Percentiles rank a stretch among this genome's conserved stretches.
phyloP scores from a whole-genome alignment of 495 filamentous ascomycete species.

The Poronia punctata region DNA sequence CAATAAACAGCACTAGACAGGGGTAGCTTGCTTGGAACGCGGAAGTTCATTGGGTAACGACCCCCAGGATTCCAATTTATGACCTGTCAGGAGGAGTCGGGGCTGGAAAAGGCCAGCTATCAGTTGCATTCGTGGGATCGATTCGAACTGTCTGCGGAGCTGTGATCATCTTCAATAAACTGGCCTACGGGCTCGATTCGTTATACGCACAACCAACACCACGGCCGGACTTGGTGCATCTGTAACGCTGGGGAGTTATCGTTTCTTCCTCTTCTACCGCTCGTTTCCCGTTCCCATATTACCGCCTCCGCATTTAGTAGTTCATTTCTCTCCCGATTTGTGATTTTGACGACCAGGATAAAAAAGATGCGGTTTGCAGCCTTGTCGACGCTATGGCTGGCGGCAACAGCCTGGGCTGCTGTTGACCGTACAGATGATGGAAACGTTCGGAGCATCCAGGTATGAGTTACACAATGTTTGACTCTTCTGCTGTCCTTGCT shows the following conservation, averaged over 20 bases:
- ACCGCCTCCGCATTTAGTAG: not conserved
- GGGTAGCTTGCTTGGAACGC: slow-evolving; percentile 21
- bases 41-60: slow-evolving; percentile 19
- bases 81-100: slow-evolving; percentile 19
- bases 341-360: slow-evolving; percentile 5
- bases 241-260: slow-evolving; percentile 1
- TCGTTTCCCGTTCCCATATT: slow-evolving; percentile 7
- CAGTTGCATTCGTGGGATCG: slow-evolving; percentile 4
- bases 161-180: slow-evolving; percentile 8
- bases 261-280: slow-evolving; percentile 10
- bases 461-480: slow-evolving; percentile 27
- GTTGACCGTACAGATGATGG: slow-evolving; percentile 37
- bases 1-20: not conserved
- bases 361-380: slow-evolving; percentile 45
- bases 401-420: slow-evolving; percentile 40
- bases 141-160: slow-evolving; percentile 1
- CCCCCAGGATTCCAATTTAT: slow-evolving; percentile 18
- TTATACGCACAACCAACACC: not conserved
- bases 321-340: slow-evolving; percentile 7
- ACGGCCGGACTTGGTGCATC: slow-evolving; percentile 11
- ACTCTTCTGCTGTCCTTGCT: slow-evolving; percentile 33
- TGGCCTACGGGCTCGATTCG: slow-evolving; percentile 8
- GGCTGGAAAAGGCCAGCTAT: slow-evolving; percentile 30
- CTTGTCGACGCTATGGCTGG: slow-evolving; percentile 50
- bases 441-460: slow-evolving; percentile 50